phyloP scores from a whole-genome alignment of 148 eudicot genomes.

The Fagopyrum homotropicum region DNA sequence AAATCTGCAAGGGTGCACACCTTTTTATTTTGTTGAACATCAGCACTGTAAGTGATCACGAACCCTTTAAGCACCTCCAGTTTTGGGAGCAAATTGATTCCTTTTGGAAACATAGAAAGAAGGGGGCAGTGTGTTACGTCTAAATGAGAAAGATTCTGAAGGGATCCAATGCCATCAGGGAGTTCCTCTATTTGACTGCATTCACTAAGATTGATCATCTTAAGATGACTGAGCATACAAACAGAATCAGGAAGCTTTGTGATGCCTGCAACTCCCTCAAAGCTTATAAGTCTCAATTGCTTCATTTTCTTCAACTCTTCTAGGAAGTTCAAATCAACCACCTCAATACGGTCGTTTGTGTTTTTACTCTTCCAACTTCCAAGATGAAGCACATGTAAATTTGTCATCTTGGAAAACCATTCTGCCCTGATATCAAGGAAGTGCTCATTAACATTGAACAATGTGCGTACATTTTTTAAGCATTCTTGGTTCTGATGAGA shows the following conservation, averaged over 20 bases:
- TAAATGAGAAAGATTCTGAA: constrained; percentile 8
- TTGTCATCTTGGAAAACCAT: constrained; percentile 29
- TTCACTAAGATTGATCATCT: too few species aligned
- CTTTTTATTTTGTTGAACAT: background rate
- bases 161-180: too few species aligned
- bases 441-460: too few species aligned
- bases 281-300: background rate
- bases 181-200: too few species aligned
- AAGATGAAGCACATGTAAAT: constrained; percentile 29
- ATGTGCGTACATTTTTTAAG: too few species aligned
- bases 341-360: constrained; percentile 29
- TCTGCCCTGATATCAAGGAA: constrained; percentile 20
- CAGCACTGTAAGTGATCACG: constrained; percentile 18
- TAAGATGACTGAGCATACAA: too few species aligned
- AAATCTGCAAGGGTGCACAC: constrained; percentile 33
- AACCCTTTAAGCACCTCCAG: constrained; percentile 49
- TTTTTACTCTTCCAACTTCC: constrained; percentile 36
- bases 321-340: constrained; percentile 20
- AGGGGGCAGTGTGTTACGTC: constrained; percentile 46
- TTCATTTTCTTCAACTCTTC: constrained; percentile 17
- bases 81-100: constrained; percentile 15
- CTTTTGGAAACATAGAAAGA: constrained; percentile 36
- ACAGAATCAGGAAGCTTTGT: too few species aligned
- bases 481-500: too few species aligned
- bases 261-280: too few species aligned